Evolutionary conservation across 106 monocot species (phyloP), one percentile per base, ranked within the genome.

Genomic region (Dioscorea dumetorum): DNA sequence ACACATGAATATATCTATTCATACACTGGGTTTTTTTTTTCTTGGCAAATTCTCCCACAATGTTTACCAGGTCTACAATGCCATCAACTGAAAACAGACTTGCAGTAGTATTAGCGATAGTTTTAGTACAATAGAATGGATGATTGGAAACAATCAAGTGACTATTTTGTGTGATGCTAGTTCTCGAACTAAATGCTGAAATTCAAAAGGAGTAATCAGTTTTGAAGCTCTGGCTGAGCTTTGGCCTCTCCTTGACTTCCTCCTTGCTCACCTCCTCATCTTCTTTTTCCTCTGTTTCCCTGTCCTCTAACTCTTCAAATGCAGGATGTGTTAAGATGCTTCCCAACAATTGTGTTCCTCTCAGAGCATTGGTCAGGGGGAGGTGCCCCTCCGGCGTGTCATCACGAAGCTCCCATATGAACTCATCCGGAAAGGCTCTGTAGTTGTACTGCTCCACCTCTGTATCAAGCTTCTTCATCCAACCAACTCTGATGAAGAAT

Each of bases 401-500:
- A 1, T 82, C 90, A 18, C 71, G 75, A 68, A 91, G 67, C 76
- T 87, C 80, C 94, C 94, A 94, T 0, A 78, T 67, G 78, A 97
- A 97, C 78, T 97, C 97, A 10, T 64, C 68, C 0, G 97, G 97
- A 62, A 97, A 97, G 4, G 82, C 54, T 62, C 84, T 48, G 80
- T 97, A 97, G n/a, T 77, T 87, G 78, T 73, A 84, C 76, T 97
- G 97, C 80, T 81, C 92, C 58, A 87, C 74, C 70, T 89, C 89
- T 0, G 89, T 81, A 23, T 92, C 92, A 21, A 97, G 82, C 78
- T 77, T 76, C 84, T 83, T 87, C 97, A 97, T 92, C 97, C 97
- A 97, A 33, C 88, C 88, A 0, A 92, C 78, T 32, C 62, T 72
- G 48, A 91, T 73, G 88, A 97, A 97, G 82, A 97, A 97, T 9